Percentiles rank a stretch among this genome's conserved stretches.
These are phyloP conservation scores for Claviceps humidiphila DNA, from an alignment of 2,329 filamentous ascomycete species.

Conservation along the genomic window DNA sequence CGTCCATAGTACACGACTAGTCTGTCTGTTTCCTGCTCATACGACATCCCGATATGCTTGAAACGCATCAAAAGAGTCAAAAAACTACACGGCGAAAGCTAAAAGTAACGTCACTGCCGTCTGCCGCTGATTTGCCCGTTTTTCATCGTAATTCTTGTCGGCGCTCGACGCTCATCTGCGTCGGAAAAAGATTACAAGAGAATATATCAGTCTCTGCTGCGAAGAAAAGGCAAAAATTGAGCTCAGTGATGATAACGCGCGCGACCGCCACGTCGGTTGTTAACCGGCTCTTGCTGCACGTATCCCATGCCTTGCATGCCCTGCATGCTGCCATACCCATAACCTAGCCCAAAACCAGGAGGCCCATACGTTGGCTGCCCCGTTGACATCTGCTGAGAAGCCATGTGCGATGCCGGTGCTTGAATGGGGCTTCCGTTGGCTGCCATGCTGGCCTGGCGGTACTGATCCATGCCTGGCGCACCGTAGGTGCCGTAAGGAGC, in stretches of 20 bases:
- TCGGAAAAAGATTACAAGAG: too few species aligned
- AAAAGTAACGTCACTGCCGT: too few species aligned
- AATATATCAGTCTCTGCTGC: neutral
- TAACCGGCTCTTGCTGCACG: constrained; percentile 40
- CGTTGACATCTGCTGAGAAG: constrained; percentile 27
- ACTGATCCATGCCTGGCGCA: constrained; percentile 40
- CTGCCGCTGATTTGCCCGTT: too few species aligned
- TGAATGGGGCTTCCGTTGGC: constrained; percentile 39
- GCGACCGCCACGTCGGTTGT: constrained; percentile 40
- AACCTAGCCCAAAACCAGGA: constrained; percentile 36
- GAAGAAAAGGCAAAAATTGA: neutral
- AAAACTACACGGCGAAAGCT: too few species aligned
- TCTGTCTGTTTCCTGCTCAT: too few species aligned
- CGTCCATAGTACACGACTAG: neutral
- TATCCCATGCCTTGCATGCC: constrained; percentile 37
- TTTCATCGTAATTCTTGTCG: too few species aligned
- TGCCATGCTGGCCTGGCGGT: constrained; percentile 35
- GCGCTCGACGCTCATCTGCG: too few species aligned
- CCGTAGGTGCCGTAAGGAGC: constrained; percentile 41
- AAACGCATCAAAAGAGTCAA: too few species aligned
- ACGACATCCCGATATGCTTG: too few species aligned
- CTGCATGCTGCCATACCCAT: constrained; percentile 34
- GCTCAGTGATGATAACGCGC: constrained; percentile 26
- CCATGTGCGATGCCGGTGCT: constrained; percentile 25
- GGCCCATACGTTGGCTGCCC: constrained; percentile 33